Evolutionary conservation across 441 rosid species (phyloP).

Genomic region (Adansonia grandidieri): DNA sequence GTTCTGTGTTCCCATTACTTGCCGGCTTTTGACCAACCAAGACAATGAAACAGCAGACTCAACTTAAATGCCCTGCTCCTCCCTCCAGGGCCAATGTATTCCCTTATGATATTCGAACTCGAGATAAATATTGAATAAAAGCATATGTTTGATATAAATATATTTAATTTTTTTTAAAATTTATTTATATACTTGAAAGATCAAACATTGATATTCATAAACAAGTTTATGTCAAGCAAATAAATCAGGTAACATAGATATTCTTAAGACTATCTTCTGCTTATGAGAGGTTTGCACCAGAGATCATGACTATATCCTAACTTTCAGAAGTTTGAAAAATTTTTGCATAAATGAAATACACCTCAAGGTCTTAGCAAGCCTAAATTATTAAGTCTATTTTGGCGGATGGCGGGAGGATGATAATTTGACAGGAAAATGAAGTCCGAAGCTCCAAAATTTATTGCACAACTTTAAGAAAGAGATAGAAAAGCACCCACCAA

Average conservation of each 20-base stretch:
- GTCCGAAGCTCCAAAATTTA: constrained; percentile 6
- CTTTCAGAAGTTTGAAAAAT: not conserved
- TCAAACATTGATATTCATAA: no score
- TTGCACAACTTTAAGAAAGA: constrained; percentile 11
- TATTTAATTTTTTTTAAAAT: no score
- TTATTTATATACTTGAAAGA: no score
- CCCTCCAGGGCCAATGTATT: not conserved
- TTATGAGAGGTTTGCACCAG: not conserved
- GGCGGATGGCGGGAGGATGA: not conserved
- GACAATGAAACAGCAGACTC: not conserved
- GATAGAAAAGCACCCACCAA: not conserved
- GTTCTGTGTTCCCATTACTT: constrained; percentile 1
- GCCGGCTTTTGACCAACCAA: not conserved
- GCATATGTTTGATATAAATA: no score
- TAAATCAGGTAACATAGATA: not conserved
- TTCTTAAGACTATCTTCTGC: not conserved
- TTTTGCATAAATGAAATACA: not conserved
- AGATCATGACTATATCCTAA: not conserved
- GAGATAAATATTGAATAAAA: no score
- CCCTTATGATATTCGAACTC: not conserved
- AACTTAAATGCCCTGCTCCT: constrained; percentile 12
- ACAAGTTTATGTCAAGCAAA: not conserved
- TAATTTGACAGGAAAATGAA: not conserved
- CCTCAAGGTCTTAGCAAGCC: not conserved
- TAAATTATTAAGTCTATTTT: not conserved